Evolutionary conservation across 495 filamentous ascomycete genomes (phyloP), one percentile per base, ranked within the genome.

Genomic region (Sabuloglossum arenarium): DNA sequence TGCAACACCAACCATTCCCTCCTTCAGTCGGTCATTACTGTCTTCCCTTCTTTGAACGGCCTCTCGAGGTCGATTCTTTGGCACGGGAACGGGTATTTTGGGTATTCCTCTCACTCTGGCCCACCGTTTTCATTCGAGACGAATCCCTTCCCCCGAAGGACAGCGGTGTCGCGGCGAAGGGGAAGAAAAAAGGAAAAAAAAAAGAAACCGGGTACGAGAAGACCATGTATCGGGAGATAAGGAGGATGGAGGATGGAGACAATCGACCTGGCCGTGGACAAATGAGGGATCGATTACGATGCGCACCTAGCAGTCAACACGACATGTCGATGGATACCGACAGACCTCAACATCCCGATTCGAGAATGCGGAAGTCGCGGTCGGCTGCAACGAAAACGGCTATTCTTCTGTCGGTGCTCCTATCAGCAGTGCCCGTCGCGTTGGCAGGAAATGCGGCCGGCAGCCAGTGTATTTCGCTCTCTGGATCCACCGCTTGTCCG

Each of bases 401-500:
- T 3, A 5, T 51, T 5, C 47, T 51, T 23, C 47, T 51, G 23
- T 30, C 37, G 11, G 14, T 54, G 6, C 53, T 54, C 3, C 28
- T 28, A 54, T 27, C 53, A 16, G 12, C 53, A 39, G 23, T 21
- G 37, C 37, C 53, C 11, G 9, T 37, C 30, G 53, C 37, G 5
- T 37, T 39, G 53, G 53, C 53, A 54, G 10, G 37, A 21, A 54
- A 28, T 32, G 14, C 6, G 14, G 6, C 34, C 12, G 27, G 31
- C 9, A 32, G 27, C 37, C 43, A 52, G 12, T 99, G 93, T 64
- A 79, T 99, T 55, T 78, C 90, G 21, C 77, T 99, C 28, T 69
- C 77, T 45, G 80, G 75, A 42, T 96, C 93, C 25, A 85, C 76
- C 23, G 71, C 76, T 55, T 99, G 93, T 70, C 72, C 84, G 55